These are phyloP conservation scores for Eucalyptus cloeziana DNA, from an alignment of 345 rosid species.

Conservation along the genomic window DNA sequence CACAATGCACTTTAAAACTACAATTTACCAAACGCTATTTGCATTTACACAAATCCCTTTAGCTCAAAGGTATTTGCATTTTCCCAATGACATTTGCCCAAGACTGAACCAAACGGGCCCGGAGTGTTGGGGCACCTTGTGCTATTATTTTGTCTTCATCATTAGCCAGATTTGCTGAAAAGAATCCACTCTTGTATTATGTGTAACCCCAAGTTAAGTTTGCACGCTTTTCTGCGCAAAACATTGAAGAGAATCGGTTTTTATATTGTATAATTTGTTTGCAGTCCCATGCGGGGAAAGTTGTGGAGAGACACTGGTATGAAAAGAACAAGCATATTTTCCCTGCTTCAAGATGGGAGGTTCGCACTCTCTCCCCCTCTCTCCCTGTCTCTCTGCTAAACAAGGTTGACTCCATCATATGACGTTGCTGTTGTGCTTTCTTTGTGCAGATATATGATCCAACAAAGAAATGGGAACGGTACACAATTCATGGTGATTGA, in stretches of 20 bases:
- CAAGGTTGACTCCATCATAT: background rate
- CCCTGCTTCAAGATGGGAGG: constrained; percentile 99
- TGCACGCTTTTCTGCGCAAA: background rate
- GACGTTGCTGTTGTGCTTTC: background rate
- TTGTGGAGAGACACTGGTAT: constrained; percentile 99
- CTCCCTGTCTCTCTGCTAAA: background rate
- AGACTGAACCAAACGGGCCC: no score
- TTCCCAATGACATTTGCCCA: no score
- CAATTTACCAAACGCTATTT: no score
- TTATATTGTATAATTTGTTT: background rate
- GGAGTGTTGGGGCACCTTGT: background rate
- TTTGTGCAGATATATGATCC: constrained; percentile 72
- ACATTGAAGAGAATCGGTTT: background rate
- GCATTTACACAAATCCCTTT: no score
- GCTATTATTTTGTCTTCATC: background rate
- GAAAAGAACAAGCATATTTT: constrained; percentile 99
- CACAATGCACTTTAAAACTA: no score
- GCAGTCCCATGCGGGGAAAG: constrained; percentile 99
- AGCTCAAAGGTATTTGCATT: no score
- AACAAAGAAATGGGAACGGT: constrained; percentile 86
- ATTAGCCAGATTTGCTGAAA: background rate
- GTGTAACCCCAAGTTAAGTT: background rate
- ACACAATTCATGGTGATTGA: constrained; percentile 93
- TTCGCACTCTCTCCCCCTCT: background rate
- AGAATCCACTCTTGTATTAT: background rate